These are phyloP conservation scores for Suillus clintonianus DNA, from an alignment of 768 basidiomycete genomes.

Conservation along the genomic window DNA sequence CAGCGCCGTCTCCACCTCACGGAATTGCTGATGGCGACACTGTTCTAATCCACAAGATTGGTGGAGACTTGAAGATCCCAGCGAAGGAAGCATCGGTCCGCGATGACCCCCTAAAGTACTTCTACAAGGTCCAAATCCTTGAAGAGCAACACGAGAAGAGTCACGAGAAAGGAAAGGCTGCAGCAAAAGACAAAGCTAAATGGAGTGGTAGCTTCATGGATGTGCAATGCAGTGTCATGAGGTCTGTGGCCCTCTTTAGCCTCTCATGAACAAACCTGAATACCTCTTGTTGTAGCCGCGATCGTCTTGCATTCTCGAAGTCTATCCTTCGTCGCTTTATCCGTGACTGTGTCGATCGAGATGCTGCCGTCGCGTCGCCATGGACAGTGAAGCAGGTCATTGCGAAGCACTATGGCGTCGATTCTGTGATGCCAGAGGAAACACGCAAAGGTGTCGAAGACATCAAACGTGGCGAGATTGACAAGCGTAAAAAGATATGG, in stretches of 20 bases:
- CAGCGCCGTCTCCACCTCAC: constrained; percentile 45
- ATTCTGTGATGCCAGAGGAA: constrained; percentile 83
- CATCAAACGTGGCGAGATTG: constrained; percentile 85
- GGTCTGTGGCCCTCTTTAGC: constrained; percentile 47
- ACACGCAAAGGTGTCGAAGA: constrained; percentile 76
- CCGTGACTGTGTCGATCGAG: constrained; percentile 92
- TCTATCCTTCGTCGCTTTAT: constrained; percentile 96
- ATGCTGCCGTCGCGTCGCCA: constrained; percentile 89
- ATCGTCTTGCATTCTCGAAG: constrained; percentile 94
- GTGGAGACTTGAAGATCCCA: constrained; percentile 76
- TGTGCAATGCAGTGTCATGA: constrained; percentile 78
- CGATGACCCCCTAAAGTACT: constrained; percentile 83
- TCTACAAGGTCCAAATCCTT: constrained; percentile 85
- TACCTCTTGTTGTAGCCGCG: constrained; percentile 60
- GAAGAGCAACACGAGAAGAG: constrained; percentile 74
- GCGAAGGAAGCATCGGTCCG: constrained; percentile 65
- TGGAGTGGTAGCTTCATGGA: constrained; percentile 81
- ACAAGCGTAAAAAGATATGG: constrained; percentile 91
- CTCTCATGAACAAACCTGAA: constrained; percentile 3
- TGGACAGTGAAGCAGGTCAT: constrained; percentile 92
- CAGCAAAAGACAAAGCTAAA: constrained; percentile 60
- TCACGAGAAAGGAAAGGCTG: constrained; percentile 57
- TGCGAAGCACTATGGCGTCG: constrained; percentile 83
- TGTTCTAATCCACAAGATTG: constrained; percentile 63
- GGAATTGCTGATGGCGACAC: constrained; percentile 51